A percentile compares a stretch with the other conserved stretches of the same genome.
phyloP scores from a whole-genome alignment of 1,284 basidiomycete species.

The Microstroma glucosiphilum region DNA sequence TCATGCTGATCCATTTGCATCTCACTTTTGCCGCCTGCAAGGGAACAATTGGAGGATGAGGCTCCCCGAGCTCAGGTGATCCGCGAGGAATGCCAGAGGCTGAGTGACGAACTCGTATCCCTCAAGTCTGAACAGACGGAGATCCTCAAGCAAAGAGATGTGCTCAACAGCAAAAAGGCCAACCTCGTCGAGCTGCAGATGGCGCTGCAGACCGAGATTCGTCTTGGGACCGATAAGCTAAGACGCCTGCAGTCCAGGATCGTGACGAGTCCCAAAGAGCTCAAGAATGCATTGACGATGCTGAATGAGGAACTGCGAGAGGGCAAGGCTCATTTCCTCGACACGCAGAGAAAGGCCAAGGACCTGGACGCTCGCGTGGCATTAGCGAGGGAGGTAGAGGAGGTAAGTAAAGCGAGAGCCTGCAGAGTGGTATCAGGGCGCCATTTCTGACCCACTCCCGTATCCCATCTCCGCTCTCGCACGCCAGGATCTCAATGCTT shows the following conservation, averaged over 20 bases:
- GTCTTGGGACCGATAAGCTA: neutral
- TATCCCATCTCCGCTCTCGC: too few species aligned
- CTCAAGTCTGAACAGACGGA: constrained; percentile 2
- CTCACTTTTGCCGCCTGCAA: neutral
- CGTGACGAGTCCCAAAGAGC: neutral
- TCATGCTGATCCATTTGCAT: neutral
- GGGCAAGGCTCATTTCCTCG: constrained; percentile 2
- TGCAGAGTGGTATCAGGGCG: too few species aligned
- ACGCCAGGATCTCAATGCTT: neutral
- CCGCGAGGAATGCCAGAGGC: neutral
- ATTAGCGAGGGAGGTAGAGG: neutral
- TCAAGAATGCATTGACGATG: neutral
- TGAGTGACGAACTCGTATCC: neutral
- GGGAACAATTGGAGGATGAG: neutral
- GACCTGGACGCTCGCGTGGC: constrained; percentile 2
- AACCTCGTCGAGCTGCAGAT: neutral
- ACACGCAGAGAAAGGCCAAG: constrained; percentile 1
- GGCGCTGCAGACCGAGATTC: neutral
- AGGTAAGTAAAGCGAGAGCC: neutral
- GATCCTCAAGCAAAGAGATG: neutral
- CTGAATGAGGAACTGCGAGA: neutral
- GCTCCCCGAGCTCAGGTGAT: neutral
- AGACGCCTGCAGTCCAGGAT: neutral
- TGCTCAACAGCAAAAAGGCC: neutral
- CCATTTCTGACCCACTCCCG: too few species aligned